Percentiles rank a stretch among this genome's conserved stretches.
Evolutionary conservation across 2,329 filamentous ascomycete species (phyloP).

Genomic region (Trichoderma simmonsii): DNA sequence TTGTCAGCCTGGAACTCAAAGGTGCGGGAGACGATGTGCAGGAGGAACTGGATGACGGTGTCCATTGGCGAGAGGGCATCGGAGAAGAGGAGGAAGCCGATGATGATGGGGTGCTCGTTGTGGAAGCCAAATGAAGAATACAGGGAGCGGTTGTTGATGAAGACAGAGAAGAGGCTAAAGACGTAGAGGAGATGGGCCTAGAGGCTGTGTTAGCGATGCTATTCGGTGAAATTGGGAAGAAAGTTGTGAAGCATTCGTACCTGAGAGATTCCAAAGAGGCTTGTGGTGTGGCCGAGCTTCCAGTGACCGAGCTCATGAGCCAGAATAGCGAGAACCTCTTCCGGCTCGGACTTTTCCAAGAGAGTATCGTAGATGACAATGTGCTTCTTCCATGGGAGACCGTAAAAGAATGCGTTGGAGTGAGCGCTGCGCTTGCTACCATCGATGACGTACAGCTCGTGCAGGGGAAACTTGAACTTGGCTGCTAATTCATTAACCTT

Average conservation of each 20-base stretch:
- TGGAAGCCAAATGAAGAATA: constrained; percentile 90
- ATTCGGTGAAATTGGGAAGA: background rate
- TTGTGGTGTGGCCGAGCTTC: constrained; percentile 92
- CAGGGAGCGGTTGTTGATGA: constrained; percentile 90
- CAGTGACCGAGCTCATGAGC: constrained; percentile 97
- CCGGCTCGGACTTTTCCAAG: constrained; percentile 87
- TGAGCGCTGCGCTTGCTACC: constrained; percentile 84
- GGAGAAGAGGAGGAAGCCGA: constrained; percentile 96
- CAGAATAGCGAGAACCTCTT: constrained; percentile 92
- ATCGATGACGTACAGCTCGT: constrained; percentile 92
- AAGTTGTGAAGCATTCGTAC: constrained; percentile 40
- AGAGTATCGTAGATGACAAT: constrained; percentile 99
- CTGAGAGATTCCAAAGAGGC: constrained; percentile 82
- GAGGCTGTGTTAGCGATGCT: background rate
- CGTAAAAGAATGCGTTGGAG: constrained; percentile 94
- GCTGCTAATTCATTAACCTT: constrained; percentile 80
- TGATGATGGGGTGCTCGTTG: constrained; percentile 81
- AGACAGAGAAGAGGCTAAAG: constrained; percentile 93
- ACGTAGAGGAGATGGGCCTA: constrained; percentile 94
- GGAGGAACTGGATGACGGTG: constrained; percentile 86
- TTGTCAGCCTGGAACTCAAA: constrained; percentile 96
- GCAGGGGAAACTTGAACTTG: constrained; percentile 84
- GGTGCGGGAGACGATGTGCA: constrained; percentile 92
- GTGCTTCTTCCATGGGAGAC: constrained; percentile 98
- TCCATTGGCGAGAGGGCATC: constrained; percentile 95